Percentiles rank a stretch among this genome's conserved stretches.
phyloP scores from a whole-genome alignment of 176 grass and related monocot genomes.

The Cocos nucifera region DNA sequence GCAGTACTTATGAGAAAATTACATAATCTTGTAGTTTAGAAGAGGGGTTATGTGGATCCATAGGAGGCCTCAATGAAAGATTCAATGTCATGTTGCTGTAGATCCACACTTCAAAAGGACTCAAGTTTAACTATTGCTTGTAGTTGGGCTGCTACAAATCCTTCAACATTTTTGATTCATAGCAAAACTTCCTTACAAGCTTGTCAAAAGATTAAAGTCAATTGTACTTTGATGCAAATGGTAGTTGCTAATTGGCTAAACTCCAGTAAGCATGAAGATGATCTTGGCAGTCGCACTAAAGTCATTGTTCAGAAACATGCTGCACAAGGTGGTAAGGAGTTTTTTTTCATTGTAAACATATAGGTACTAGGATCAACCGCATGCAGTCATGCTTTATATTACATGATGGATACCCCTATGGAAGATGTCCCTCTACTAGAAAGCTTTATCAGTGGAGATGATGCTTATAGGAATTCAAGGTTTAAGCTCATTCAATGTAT shows the following conservation, averaged over 20 bases:
- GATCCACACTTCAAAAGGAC: constrained; percentile 1
- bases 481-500: constrained; percentile 99
- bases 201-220: constrained; percentile 24
- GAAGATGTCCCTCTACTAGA: constrained; percentile 79
- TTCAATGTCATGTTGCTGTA: neutral
- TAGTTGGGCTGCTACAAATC: neutral
- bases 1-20: too few relatives aligned
- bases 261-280: constrained; percentile 89
- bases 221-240: constrained; percentile 93
- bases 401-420: constrained; percentile 86
- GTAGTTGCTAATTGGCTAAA: constrained; percentile 94
- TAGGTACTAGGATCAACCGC: constrained; percentile 74
- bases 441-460: constrained; percentile 83
- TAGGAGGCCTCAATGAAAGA: too few relatives aligned
- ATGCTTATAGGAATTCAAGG: constrained; percentile 93
- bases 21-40: too few relatives aligned
- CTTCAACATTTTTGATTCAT: constrained; percentile 6
- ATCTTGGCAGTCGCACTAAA: constrained; percentile 56
- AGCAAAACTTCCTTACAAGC: neutral
- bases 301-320: constrained; percentile 98
- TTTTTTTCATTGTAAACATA: constrained; percentile 42
- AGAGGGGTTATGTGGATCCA: too few relatives aligned
- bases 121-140: neutral
- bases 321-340: constrained; percentile 63
- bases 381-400: constrained; percentile 87